phyloP scores from a whole-genome alignment of 2,329 filamentous ascomycete species.

The Penicillium griseofulvum region DNA sequence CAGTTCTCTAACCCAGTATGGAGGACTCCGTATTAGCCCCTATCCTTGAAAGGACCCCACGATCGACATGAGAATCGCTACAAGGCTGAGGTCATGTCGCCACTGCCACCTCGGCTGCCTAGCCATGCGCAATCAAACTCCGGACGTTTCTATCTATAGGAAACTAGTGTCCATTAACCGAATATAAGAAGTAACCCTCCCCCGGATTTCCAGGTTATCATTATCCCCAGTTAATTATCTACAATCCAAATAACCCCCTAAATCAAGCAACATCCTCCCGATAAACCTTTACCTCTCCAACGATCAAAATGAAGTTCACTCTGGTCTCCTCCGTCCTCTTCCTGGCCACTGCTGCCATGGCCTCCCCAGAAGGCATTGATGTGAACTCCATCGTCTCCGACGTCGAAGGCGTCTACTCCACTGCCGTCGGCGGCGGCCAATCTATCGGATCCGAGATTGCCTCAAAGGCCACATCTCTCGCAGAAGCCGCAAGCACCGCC shows the following conservation, averaged over 20 bases:
- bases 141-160: conserved; percentile 14
- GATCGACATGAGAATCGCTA: conserved; percentile 9
- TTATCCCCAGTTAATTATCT: background rate
- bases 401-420: background rate
- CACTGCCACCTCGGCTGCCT: conserved; percentile 9
- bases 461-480: conserved; percentile 8
- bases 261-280: background rate
- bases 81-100: conserved; percentile 16
- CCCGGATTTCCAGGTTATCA: background rate
- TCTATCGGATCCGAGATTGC: conserved; percentile 15
- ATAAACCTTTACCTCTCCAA: background rate
- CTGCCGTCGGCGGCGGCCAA: conserved; percentile 2
- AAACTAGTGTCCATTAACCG: background rate
- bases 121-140: background rate
- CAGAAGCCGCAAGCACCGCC: conserved; percentile 8
- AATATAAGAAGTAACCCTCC: conserved; percentile 6
- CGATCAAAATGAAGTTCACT: conserved; percentile 30
- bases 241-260: background rate
- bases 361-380: conserved; percentile 15
- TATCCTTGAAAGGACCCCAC: conserved; percentile 1
- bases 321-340: conserved; percentile 25
- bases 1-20: background rate
- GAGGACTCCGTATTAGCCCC: background rate
- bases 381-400: conserved; percentile 20
- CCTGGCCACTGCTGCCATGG: conserved; percentile 23